Base-by-base conservation (phyloP, 139 green algal species). In the Asterochloris erici region DNA sequence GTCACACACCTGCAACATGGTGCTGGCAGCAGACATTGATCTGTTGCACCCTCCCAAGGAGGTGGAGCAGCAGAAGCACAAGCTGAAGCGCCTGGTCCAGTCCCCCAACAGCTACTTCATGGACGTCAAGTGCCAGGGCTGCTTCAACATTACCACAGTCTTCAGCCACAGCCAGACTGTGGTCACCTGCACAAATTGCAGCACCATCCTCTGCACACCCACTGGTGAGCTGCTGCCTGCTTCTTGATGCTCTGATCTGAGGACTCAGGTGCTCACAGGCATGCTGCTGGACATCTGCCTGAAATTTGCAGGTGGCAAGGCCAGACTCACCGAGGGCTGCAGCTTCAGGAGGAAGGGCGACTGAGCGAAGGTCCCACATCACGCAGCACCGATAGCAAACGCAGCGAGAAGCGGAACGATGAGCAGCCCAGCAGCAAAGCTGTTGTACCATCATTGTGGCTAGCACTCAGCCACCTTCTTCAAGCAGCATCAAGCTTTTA, bases 121-220 rank as follows among this genome's bases (percentile, higher is more conserved):
- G 96, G 93, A 98, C 87, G 95, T 98, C 69, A 98, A 98, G 88
- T 99, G 96, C 93, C 93, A 97, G 87, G 95, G 94, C 70, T 98
- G 95, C 93, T 98, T 98, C 85, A 93, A 93, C 82, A 98, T 98
- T 86, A 99, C 97, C n/a, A 99, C 97, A 24, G 96, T 99, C 77
- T 99, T 99, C 91, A 95, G 89, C 66, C 96, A 99, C 88, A 94
- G 90, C 61, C 97, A 99, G 92, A 97, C 95, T 19, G 97, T 99
- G 54, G 97, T 99, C 29, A 86, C 98, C 62, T 99, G 97, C 94
- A 91, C 93, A 77, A 97, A 88, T 89, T 99, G 97, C 95, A 97
- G 94, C 73, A 88, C 95, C 29, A 93, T 99, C 63, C 93, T 99
- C 74, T 99, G 97, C 92, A 96, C 96, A 78, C 97, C 97, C 68